phyloP scores from a whole-genome alignment of 2,329 filamentous ascomycete species.

The Cercospora beticola region DNA sequence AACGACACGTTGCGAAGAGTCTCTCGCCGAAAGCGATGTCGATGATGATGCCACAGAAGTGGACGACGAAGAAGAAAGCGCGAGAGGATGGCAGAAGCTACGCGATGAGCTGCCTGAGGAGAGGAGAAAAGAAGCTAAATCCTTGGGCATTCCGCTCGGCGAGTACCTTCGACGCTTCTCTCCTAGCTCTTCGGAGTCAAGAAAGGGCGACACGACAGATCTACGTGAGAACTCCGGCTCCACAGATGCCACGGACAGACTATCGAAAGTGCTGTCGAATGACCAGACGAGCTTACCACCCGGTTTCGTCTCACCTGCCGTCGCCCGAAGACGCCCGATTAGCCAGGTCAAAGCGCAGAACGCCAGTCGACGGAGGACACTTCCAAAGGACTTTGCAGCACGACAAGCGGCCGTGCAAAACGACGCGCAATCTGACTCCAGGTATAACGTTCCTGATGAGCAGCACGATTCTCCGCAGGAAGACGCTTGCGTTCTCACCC shows the following conservation, averaged over 20 bases:
- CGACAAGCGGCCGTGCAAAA: background rate
- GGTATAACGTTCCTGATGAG: background rate
- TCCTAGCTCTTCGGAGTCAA: background rate
- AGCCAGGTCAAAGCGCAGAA: conserved; percentile 22
- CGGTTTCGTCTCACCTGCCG: conserved; percentile 37
- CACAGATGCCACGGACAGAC: background rate
- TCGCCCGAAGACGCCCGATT: conserved; percentile 25
- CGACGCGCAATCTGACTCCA: background rate
- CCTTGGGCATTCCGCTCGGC: conserved; percentile 7
- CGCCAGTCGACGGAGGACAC: conserved; percentile 30
- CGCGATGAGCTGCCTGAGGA: conserved; percentile 10
- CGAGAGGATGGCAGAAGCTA: conserved; percentile 6
- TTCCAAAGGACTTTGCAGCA: conserved; percentile 34
- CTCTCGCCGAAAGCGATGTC: conserved; percentile 1
- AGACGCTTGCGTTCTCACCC: background rate
- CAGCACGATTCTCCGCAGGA: background rate
- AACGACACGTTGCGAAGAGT: background rate
- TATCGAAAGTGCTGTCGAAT: background rate
- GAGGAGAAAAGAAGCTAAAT: conserved; percentile 6
- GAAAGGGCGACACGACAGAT: background rate
- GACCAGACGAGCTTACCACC: conserved; percentile 25
- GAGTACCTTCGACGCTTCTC: conserved; percentile 11
- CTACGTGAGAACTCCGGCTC: background rate
- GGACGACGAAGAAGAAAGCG: conserved; percentile 20
- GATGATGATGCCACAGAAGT: conserved; percentile 20